These are phyloP conservation scores for Xylaria sp. DNA, from an alignment of 2,329 filamentous ascomycete species.

Conservation along the genomic window DNA sequence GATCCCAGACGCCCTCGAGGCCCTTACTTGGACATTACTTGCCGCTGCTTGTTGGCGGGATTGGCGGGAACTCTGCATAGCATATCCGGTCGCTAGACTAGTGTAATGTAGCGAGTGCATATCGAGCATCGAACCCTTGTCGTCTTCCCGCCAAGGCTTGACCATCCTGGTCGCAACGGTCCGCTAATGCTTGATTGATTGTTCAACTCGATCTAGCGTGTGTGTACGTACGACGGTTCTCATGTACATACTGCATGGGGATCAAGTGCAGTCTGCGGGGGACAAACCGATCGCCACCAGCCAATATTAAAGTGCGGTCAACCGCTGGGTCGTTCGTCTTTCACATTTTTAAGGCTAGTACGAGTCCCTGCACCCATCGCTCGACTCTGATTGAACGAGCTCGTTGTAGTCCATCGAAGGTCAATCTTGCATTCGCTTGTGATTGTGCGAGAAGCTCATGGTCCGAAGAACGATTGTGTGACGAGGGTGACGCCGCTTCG, in stretches of 20 bases:
- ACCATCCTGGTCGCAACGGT: constrained; percentile 39
- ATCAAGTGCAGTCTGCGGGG: constrained; percentile 52
- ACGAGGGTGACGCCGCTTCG: constrained; percentile 38
- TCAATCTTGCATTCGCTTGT: constrained; percentile 41
- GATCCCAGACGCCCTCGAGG: not conserved
- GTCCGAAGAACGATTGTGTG: constrained; percentile 35
- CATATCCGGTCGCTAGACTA: constrained; percentile 32
- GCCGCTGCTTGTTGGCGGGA: constrained; percentile 28
- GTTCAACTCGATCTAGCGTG: constrained; percentile 44
- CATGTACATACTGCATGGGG: constrained; percentile 47
- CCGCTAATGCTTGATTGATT: constrained; percentile 36
- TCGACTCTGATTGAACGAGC: constrained; percentile 45
- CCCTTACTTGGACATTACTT: not conserved
- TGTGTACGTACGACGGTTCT: constrained; percentile 37
- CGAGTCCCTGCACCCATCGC: constrained; percentile 39
- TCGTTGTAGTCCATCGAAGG: constrained; percentile 41
- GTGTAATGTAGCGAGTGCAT: constrained; percentile 21
- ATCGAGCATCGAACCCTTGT: constrained; percentile 24
- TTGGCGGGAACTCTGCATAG: constrained; percentile 22
- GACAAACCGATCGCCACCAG: constrained; percentile 53
- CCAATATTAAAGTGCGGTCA: constrained; percentile 65
- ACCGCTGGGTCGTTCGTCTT: constrained; percentile 45
- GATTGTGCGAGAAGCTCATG: constrained; percentile 37
- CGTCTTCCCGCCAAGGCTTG: constrained; percentile 22
- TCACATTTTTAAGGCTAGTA: constrained; percentile 35